Conservation (phyloP, 2,329 filamentous ascomycete genomes). For the Botrytis fabae region DNA sequence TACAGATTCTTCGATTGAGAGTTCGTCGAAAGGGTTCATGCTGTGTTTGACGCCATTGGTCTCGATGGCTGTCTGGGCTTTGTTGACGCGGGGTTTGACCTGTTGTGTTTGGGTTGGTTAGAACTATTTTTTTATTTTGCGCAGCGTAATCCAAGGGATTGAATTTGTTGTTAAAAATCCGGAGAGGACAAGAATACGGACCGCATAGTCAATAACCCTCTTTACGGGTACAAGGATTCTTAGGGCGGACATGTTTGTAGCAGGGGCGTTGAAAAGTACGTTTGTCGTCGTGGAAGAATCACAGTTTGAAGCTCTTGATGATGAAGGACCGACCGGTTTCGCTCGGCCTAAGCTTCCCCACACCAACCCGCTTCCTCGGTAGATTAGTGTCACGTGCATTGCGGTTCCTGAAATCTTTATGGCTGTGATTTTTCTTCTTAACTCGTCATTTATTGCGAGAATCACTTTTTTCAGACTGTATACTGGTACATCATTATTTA, state of each 20-base stretch:
- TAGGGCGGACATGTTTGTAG: slow-evolving; percentile 58
- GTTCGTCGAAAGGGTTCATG: slow-evolving; percentile 99
- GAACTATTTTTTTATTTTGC: background rate
- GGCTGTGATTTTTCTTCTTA: background rate
- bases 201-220: slow-evolving; percentile 84
- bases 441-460: background rate
- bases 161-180: background rate
- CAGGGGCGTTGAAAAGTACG: background rate
- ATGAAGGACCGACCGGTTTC: slow-evolving; percentile 15
- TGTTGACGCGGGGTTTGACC: slow-evolving; percentile 71
- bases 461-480: background rate
- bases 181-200: slow-evolving; percentile 40
- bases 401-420: background rate
- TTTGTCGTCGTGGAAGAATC: slow-evolving; percentile 8
- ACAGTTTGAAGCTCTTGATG: slow-evolving; percentile 17
- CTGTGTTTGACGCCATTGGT: slow-evolving; percentile 92
- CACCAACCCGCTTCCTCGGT: slow-evolving; percentile 18
- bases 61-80: slow-evolving; percentile 81
- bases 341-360: slow-evolving; percentile 22
- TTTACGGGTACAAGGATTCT: slow-evolving; percentile 80
- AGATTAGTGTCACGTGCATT: background rate
- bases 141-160: background rate
- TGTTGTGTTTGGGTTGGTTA: slow-evolving; percentile 38
- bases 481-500: background rate
- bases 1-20: slow-evolving; percentile 94